A percentile compares a stretch with the other conserved stretches of the same genome.
These are phyloP conservation scores for Cyberlindnera saturnus DNA, from an alignment of 805 yeast species.

Conservation along the genomic window DNA sequence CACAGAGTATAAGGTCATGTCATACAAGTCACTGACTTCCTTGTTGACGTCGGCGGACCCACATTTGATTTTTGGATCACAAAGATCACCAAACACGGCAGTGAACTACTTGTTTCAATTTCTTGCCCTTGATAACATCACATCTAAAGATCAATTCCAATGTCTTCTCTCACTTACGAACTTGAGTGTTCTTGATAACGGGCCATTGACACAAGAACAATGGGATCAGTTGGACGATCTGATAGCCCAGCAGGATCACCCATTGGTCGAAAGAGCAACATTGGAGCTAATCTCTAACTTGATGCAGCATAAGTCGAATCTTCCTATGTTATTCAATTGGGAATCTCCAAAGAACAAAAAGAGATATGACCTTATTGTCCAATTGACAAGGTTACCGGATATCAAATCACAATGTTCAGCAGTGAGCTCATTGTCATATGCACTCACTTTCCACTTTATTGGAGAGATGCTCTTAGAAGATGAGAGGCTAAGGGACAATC, in stretches of 20 bases:
- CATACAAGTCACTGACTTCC: constrained; percentile 37
- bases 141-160: constrained; percentile 39
- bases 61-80: constrained; percentile 27
- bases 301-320: constrained; percentile 32
- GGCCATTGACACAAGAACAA: constrained; percentile 26
- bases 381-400: constrained; percentile 34
- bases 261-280: constrained; percentile 48
- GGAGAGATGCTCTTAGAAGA: constrained; percentile 25
- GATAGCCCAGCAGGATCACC: constrained; percentile 36
- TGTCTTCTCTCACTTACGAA: constrained; percentile 64
- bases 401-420: constrained; percentile 36
- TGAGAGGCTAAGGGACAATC: constrained; percentile 21
- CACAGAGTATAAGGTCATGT: constrained; percentile 19
- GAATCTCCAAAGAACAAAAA: constrained; percentile 29
- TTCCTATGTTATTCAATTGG: constrained; percentile 57
- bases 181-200: constrained; percentile 39
- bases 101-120: constrained; percentile 34
- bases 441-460: constrained; percentile 30
- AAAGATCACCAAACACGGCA: constrained; percentile 17
- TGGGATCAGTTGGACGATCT: constrained; percentile 42
- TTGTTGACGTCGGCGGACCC: constrained; percentile 44
- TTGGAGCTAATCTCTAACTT: constrained; percentile 63
- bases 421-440: constrained; percentile 31
- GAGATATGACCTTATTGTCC: constrained; percentile 37
- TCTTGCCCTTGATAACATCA: constrained; percentile 21